A percentile compares a stretch with the other conserved stretches of the same genome.
Conservation (phyloP, 169 alveolate species). For the Cryptosporidium sp. region DNA sequence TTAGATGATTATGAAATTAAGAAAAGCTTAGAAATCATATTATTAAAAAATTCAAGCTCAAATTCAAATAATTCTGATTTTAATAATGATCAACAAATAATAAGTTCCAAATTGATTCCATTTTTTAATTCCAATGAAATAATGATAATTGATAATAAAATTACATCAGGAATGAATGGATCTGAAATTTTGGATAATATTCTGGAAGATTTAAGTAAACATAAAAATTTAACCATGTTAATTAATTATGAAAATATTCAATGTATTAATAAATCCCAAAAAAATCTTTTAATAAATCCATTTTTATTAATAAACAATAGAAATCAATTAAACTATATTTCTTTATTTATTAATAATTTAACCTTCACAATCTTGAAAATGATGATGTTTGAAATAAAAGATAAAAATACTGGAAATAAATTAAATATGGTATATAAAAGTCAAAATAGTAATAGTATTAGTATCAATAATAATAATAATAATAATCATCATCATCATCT, state of each 20-base stretch:
- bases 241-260: constrained; percentile 4
- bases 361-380: constrained; percentile 10
- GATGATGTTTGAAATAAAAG: background rate
- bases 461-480: no score
- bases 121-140: background rate
- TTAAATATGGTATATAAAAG: background rate
- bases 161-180: background rate
- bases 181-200: background rate
- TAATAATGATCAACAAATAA: background rate
- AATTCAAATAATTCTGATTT: background rate
- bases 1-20: constrained; percentile 40
- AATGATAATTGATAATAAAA: constrained; percentile 6
- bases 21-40: constrained; percentile 16
- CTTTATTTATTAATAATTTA: constrained; percentile 57
- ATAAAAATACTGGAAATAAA: background rate
- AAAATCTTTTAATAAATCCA: background rate
- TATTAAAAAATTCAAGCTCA: background rate
- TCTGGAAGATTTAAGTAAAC: background rate
- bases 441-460: no score
- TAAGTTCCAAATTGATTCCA: background rate
- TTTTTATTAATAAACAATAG: constrained; percentile 29
- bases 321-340: constrained; percentile 25
- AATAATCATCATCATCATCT: background rate
- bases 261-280: background rate
- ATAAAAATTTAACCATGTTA: background rate